Conservation (phyloP, 306 rosid genomes). For the Luffa aegyptiaca region DNA sequence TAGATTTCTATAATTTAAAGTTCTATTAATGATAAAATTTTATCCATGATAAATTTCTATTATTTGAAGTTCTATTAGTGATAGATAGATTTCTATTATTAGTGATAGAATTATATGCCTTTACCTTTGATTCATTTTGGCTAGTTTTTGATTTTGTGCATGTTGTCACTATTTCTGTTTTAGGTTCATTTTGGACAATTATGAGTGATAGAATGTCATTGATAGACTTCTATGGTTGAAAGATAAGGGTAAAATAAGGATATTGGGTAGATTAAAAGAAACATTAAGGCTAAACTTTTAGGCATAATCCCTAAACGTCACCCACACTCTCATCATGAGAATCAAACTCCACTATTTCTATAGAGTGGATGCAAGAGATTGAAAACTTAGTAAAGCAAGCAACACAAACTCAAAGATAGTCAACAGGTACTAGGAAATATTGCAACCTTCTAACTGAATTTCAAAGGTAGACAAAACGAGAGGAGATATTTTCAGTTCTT, state of each 20-base stretch:
- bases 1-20: too few relatives aligned
- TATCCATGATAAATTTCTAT: too few relatives aligned
- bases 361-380: neutral
- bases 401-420: neutral
- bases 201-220: too few relatives aligned
- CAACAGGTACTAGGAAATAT: neutral
- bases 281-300: neutral
- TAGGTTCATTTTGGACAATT: too few relatives aligned
- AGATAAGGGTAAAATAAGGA: neutral
- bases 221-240: too few relatives aligned
- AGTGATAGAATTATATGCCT: too few relatives aligned
- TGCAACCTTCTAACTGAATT: neutral
- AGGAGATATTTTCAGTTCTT: neutral
- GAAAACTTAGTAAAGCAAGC: neutral
- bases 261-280: neutral
- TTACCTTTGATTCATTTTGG: too few relatives aligned
- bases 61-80: too few relatives aligned
- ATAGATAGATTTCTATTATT: too few relatives aligned
- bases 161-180: too few relatives aligned
- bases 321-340: neutral
- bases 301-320: neutral
- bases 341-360: neutral
- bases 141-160: too few relatives aligned
- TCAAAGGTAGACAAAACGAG: neutral
- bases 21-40: too few relatives aligned